Base-by-base conservation (phyloP, 1,139 yeast genomes). In the Nakaseomyces nivariensis region DNA sequence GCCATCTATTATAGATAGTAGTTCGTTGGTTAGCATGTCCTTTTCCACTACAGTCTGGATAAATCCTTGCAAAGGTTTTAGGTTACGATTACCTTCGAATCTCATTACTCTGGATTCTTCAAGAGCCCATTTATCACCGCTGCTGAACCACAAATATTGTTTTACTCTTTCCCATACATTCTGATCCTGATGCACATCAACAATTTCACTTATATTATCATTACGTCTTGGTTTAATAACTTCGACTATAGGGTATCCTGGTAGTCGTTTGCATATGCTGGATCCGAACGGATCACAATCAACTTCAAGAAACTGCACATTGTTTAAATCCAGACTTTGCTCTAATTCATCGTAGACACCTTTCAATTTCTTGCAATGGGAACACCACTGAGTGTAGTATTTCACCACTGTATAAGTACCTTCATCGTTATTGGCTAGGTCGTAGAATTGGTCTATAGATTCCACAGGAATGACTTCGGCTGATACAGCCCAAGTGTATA, bases 291-390 rank as follows among this genome's bases (percentile, higher is more conserved):
- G 45, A 38, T 66, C 70, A 53, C 70, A 66, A 45, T 64, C 61
- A 1, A 66, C 64, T 9, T 63, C 63, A 10, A 65, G 46, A 43
- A 63, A 66, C 11, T 55, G 54, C 8, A 64, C 51, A 6, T 25
- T 46, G 13, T 46, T 45, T 22, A 50, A 47, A 3, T 43, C 51
- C 42, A 49, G 54, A 2, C 44, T 44, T 1, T 51, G 51, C 45
- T 59, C 54, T 45, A 66, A 46, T 17, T 58, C 55, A n/a, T 58
- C 56, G 48, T 56, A 78, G 44, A 71, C 76, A 47, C 92, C 88
- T 37, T 79, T 79, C 63, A 85, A 72, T 57, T 70, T 75, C 69
- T 82, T 79, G 70, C 94, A 85, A 71, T 85, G 87, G 24, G 87
- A 86, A 69, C 84, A 79, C 84, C 82, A 78, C 6, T 56, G 64